These are phyloP conservation scores for Sideroxylon spinosum DNA, from an alignment of 179 eudicot species.

Conservation along the genomic window DNA sequence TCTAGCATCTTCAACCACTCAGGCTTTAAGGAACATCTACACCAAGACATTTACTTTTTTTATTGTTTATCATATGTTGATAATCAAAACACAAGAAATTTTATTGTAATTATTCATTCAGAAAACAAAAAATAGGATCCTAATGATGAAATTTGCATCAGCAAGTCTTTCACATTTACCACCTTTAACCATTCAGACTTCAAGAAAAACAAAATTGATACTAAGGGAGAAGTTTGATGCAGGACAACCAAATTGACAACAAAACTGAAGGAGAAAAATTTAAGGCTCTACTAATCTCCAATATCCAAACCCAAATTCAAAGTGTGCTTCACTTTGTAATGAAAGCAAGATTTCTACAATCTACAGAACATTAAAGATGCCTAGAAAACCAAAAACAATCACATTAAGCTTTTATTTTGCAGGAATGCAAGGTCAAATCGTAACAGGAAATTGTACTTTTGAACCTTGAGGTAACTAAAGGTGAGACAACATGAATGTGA, in stretches of 20 bases:
- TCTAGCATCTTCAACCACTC: too few relatives aligned
- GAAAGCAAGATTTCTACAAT: background rate
- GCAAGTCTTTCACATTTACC: background rate
- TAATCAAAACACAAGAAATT: too few relatives aligned
- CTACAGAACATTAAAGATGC: background rate
- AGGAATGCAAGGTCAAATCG: background rate
- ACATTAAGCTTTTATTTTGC: background rate
- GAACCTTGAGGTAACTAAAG: background rate
- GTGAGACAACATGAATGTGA: too few relatives aligned
- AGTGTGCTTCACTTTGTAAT: conserved; percentile 3
- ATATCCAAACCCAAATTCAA: background rate
- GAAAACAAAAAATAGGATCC: background rate
- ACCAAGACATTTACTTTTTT: too few relatives aligned
- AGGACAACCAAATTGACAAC: too few relatives aligned
- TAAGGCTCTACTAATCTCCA: background rate
- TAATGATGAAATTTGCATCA: background rate
- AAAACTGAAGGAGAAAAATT: too few relatives aligned
- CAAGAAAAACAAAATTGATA: background rate
- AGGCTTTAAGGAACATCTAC: too few relatives aligned
- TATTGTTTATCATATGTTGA: too few relatives aligned
- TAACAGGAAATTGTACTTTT: background rate
- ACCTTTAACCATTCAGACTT: background rate
- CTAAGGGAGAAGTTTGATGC: background rate
- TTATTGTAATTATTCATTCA: too few relatives aligned
- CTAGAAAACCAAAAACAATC: background rate